Conservation (phyloP, 495 filamentous ascomycete species). For the Aspergillus sclerotioniger region DNA sequence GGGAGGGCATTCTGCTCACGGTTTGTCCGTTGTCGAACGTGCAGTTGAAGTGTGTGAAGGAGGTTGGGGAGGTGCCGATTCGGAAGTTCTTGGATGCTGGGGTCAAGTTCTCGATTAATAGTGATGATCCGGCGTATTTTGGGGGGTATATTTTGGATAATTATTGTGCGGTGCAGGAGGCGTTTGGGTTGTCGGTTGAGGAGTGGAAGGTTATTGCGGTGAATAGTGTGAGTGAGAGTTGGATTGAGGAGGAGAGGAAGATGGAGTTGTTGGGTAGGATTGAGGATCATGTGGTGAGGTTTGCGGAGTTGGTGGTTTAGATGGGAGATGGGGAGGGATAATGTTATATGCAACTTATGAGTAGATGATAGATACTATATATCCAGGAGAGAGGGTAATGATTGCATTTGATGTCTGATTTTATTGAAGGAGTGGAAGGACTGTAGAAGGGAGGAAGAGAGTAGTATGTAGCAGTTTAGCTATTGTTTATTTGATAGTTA, state of each 20-base stretch:
- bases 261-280: slow-evolving; percentile 34
- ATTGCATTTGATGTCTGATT: not conserved
- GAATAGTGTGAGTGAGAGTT: slow-evolving; percentile 62
- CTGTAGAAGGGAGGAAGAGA: not conserved
- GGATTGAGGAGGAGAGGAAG: slow-evolving; percentile 47
- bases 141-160: slow-evolving; percentile 74
- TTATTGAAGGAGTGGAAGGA: not conserved
- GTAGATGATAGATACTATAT: not conserved
- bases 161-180: slow-evolving; percentile 73
- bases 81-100: slow-evolving; percentile 62
- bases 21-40: slow-evolving; percentile 76
- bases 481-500: not conserved
- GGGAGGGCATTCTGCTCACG: slow-evolving; percentile 57
- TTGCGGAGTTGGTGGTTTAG: slow-evolving; percentile 9
- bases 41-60: slow-evolving; percentile 55
- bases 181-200: slow-evolving; percentile 55
- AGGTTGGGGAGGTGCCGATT: slow-evolving; percentile 60
- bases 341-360: not conserved
- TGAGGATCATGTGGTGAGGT: slow-evolving; percentile 36
- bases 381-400: not conserved
- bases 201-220: slow-evolving; percentile 67
- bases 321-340: not conserved
- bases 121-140: slow-evolving; percentile 81
- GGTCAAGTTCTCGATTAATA: slow-evolving; percentile 68
- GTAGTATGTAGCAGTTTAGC: not conserved